Percentiles rank a stretch among this genome's conserved stretches.
These are phyloP conservation scores for Salvia hispanica DNA, from an alignment of 257 asterid species.

Conservation along the genomic window DNA sequence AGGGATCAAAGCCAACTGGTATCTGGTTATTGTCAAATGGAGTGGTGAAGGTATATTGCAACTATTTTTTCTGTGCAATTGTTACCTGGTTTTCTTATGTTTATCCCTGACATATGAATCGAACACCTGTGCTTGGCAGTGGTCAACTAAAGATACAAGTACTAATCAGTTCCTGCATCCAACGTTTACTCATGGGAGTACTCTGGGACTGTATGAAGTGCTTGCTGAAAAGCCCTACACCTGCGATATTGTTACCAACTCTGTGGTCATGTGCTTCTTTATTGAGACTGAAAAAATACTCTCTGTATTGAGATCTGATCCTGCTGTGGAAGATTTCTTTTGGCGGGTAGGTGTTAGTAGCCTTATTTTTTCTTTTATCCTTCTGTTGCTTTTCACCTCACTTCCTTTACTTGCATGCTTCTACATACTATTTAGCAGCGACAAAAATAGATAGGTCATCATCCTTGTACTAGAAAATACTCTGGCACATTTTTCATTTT, in stretches of 20 bases:
- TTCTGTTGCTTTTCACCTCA: background rate
- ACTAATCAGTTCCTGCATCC: constrained; percentile 63
- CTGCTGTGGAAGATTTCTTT: constrained; percentile 88
- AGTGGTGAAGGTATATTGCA: constrained; percentile 75
- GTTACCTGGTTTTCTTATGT: constrained; percentile 22
- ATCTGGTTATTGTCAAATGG: constrained; percentile 90
- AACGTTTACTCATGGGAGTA: constrained; percentile 86
- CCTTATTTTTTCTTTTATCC: constrained; percentile 1
- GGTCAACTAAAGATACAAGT: constrained; percentile 56
- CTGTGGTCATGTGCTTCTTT: constrained; percentile 80
- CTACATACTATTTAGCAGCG: too few relatives aligned
- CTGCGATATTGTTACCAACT: constrained; percentile 75
- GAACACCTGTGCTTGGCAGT: constrained; percentile 50
- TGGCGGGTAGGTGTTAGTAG: constrained; percentile 69
- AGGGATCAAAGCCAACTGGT: constrained; percentile 72
- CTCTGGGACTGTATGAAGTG: constrained; percentile 94
- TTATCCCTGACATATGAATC: constrained; percentile 25
- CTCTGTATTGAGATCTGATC: constrained; percentile 67
- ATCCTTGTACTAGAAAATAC: too few relatives aligned
- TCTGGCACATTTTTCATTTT: background rate
- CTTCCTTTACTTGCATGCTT: constrained; percentile 13
- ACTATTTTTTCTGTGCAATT: constrained; percentile 9
- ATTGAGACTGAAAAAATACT: constrained; percentile 72
- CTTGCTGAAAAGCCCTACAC: constrained; percentile 82
- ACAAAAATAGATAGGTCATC: too few relatives aligned